Conservation (phyloP, 805 yeast species). For the Saccharomycopsis sp. region DNA sequence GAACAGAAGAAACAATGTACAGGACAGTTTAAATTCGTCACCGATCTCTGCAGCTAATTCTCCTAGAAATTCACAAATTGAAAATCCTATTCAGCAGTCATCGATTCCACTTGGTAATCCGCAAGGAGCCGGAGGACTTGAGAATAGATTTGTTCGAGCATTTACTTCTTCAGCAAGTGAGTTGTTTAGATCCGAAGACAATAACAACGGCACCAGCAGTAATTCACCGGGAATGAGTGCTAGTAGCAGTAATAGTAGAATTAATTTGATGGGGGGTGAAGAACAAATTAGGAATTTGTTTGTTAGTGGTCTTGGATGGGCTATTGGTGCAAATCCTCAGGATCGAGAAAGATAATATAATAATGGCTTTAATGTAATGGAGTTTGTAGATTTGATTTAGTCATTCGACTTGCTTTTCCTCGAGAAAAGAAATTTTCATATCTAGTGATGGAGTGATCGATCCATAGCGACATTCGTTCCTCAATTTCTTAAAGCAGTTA, state of each 20-base stretch:
- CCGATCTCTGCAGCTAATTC: constrained; percentile 16
- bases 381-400: too few species aligned
- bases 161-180: constrained; percentile 20
- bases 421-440: too few species aligned
- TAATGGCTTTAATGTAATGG: too few species aligned
- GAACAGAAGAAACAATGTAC: constrained; percentile 2
- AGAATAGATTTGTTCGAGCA: constrained; percentile 18
- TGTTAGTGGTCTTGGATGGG: constrained; percentile 54
- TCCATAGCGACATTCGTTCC: too few species aligned
- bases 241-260: constrained; percentile 9
- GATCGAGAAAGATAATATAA: too few species aligned
- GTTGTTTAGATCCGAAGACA: constrained; percentile 14
- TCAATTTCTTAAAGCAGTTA: too few species aligned
- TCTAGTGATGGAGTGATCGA: too few species aligned
- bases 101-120: constrained; percentile 5
- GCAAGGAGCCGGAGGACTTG: constrained; percentile 3
- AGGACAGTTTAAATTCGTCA: constrained; percentile 14
- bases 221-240: neutral
- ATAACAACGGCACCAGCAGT: neutral
- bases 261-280: constrained; percentile 14
- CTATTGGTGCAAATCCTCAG: constrained; percentile 43
- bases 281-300: constrained; percentile 45
- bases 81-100: constrained; percentile 2
- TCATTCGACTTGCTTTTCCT: too few species aligned
- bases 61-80: constrained; percentile 18